Conservation (phyloP, 1,284 basidiomycete genomes). For the Ganoderma multipileum region DNA sequence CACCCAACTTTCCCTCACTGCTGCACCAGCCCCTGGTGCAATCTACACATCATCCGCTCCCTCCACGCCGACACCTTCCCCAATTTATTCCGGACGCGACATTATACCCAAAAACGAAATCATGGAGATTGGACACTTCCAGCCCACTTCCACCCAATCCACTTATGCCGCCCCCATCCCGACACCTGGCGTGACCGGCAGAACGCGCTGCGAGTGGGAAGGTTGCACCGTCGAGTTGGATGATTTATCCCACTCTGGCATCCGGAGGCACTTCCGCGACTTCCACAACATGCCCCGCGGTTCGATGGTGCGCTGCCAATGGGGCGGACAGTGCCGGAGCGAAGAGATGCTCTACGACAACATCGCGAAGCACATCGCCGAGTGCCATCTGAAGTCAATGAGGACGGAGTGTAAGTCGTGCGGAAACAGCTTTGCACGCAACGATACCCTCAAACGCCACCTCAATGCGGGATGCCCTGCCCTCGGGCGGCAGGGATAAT, state of each 20-base stretch:
- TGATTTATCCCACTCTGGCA: slow-evolving; percentile 12
- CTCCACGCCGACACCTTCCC: neutral
- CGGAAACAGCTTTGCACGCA: slow-evolving; percentile 21
- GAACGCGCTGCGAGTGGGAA: slow-evolving; percentile 18
- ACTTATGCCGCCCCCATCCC: neutral
- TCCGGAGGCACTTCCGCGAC: slow-evolving; percentile 22
- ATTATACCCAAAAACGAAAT: neutral
- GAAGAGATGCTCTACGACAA: slow-evolving; percentile 30
- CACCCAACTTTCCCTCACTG: neutral
- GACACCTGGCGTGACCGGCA: neutral
- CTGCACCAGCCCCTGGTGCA: neutral
- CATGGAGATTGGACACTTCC: neutral
- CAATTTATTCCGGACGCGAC: neutral
- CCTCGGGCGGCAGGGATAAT: neutral
- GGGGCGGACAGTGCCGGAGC: slow-evolving; percentile 19
- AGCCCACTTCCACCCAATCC: neutral
- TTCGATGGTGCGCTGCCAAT: slow-evolving; percentile 11
- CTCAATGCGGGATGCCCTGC: slow-evolving; percentile 15
- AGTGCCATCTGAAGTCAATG: slow-evolving; percentile 28
- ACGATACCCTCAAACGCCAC: slow-evolving; percentile 27
- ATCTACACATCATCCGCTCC: neutral
- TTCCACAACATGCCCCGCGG: slow-evolving; percentile 12
- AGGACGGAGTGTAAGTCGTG: slow-evolving; percentile 14
- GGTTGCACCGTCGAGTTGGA: slow-evolving; percentile 13
- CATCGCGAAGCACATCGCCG: slow-evolving; percentile 30